Conservation (phyloP, 495 filamentous ascomycete genomes). For the Xylaria telfairii region DNA sequence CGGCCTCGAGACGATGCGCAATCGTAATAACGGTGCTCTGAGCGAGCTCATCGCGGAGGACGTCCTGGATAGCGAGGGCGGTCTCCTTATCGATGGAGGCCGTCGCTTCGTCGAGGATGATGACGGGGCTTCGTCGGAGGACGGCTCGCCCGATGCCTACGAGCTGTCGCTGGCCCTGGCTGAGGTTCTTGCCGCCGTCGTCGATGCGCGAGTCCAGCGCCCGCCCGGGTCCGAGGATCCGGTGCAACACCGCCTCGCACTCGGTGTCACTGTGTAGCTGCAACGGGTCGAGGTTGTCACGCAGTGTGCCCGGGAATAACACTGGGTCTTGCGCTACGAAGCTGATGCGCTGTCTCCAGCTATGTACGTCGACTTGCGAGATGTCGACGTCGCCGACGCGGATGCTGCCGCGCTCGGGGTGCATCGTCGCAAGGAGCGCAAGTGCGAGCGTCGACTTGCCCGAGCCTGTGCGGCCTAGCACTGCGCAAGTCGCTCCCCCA, state of each 20-base stretch:
- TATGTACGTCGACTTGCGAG: slow-evolving; percentile 56
- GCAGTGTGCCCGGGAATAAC: slow-evolving; percentile 61
- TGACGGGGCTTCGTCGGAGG: slow-evolving; percentile 62
- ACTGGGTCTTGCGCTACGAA: slow-evolving; percentile 69
- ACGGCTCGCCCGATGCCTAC: slow-evolving; percentile 65
- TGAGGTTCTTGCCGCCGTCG: slow-evolving; percentile 64
- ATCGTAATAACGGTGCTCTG: slow-evolving; percentile 86
- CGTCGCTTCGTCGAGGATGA: slow-evolving; percentile 82
- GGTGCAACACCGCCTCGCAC: slow-evolving; percentile 51
- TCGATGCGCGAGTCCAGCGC: slow-evolving; percentile 55
- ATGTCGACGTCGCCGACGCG: slow-evolving; percentile 62
- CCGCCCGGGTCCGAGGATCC: slow-evolving; percentile 49
- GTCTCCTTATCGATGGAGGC: slow-evolving; percentile 82
- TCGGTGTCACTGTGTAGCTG: slow-evolving; percentile 53
- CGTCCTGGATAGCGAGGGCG: slow-evolving; percentile 75
- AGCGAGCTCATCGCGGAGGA: slow-evolving; percentile 75
- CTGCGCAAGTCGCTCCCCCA: slow-evolving; percentile 71
- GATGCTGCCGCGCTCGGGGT: slow-evolving; percentile 54
- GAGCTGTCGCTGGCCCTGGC: slow-evolving; percentile 67
- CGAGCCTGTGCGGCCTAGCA: slow-evolving; percentile 68
- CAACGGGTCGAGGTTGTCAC: slow-evolving; percentile 62
- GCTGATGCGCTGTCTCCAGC: slow-evolving; percentile 61
- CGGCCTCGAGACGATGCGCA: slow-evolving; percentile 81
- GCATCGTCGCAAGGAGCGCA: slow-evolving; percentile 60
- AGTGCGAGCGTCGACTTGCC: slow-evolving; percentile 68